Base-by-base conservation (phyloP, 2,329 filamentous ascomycete species). In the Neofusicoccum sp. region DNA sequence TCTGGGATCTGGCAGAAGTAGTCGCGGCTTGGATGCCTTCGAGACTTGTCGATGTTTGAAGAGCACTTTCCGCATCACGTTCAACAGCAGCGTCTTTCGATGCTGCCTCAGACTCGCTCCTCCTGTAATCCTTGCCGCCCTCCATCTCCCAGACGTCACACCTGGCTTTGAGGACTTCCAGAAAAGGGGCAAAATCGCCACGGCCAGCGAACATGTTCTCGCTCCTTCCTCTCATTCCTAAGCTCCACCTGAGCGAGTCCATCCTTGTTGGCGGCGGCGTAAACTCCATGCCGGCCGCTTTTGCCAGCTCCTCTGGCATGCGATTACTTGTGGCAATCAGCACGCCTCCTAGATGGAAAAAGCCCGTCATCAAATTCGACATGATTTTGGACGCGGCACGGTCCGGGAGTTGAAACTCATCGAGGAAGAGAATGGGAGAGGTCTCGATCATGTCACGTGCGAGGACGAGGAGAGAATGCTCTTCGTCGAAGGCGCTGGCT, bases 91-190 rank as follows among this genome's bases (percentile, higher is more conserved):
- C n/a, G 4, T 49, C 34, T 8, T 41, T n/a, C 14, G 26, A 9
- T 7, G 14, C 57, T 7, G 26, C 45, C 20, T 64, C 64, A n/a
- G 33, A 41, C 24, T 63, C 61, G 16, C 85, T 77, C 65, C 90
- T 79, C 80, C 89, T 66, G 63, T 80, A 93, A 69, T 95, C 90
- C 60, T 79, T 84, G 1, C 83, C 82, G 1, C 89, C 87, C 65
- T 91, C 88, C 84, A 93, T 92, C 70, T 93, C 88, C 89, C 89
- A 93, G 53, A 93, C 86, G 67, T 93, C 89, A 69, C 90, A 93
- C 59, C 90, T 81, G 8, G 89, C 87, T 70, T 89, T 89, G 36
- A 93, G 71, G 0, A 93, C 86, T 44, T 92, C 87, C 8, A 93
- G 76, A 64, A 95, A 93, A 2, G 82, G 82, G 2, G 87, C 84